Evolutionary conservation across 305 asterid genomes (phyloP).

Genomic region (Fraxinus platypoda): DNA sequence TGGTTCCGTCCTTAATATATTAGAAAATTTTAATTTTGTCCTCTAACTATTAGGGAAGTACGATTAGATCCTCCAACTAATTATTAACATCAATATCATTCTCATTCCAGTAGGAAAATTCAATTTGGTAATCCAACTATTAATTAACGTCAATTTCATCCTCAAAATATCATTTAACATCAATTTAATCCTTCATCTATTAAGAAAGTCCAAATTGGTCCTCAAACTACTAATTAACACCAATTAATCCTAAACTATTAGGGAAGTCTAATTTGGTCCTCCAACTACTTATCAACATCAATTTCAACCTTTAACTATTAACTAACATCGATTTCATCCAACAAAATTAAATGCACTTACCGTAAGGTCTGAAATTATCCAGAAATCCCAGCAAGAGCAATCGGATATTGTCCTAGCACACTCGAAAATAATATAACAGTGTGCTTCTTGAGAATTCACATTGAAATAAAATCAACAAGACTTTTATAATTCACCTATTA

Average conservation of each 20-base stretch:
- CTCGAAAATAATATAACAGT: conserved; percentile 37
- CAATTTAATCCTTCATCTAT: too few species aligned
- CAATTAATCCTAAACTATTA: background rate
- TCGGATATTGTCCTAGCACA: conserved; percentile 47
- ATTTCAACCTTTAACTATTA: background rate
- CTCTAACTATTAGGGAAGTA: too few species aligned
- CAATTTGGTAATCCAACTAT: background rate
- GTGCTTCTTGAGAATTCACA: conserved; percentile 50
- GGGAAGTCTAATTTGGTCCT: background rate
- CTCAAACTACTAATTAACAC: too few species aligned
- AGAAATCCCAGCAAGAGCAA: conserved; percentile 23
- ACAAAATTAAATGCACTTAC: conserved; percentile 38
- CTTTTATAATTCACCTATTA: conserved; percentile 68
- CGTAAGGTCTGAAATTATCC: conserved; percentile 68
- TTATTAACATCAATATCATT: too few species aligned
- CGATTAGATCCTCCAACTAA: too few species aligned
- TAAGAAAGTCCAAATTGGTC: background rate
- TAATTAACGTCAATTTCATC: background rate
- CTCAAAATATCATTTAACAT: too few species aligned
- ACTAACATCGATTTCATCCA: too few species aligned
- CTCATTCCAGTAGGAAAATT: too few species aligned
- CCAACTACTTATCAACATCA: background rate
- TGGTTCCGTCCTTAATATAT: too few species aligned
- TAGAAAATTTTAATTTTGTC: too few species aligned
- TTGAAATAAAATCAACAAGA: conserved; percentile 20